Evolutionary conservation across 116 monocot species (phyloP), one percentile per base, ranked within the genome.

Genomic region (Dioscorea cayenensis): DNA sequence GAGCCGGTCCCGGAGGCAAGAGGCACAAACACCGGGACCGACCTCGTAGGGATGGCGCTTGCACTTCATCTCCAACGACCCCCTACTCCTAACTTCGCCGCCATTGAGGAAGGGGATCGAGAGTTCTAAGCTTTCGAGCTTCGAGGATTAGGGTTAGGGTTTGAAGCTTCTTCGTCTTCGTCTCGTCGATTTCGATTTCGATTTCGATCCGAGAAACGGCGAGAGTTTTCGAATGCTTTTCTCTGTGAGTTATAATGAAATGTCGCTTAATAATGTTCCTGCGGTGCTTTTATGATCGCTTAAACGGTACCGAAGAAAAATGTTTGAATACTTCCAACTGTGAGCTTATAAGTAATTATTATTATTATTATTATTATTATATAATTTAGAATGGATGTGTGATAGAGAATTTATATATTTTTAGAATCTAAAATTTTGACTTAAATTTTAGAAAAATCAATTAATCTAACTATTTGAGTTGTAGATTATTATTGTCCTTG

Each of bases 1-100:
- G 21, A 92, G 83, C 65, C 92, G 92, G 37, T 85, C 83, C 14
- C 88, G 92, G 78, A 92, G 92, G 75, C 92, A 92, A 49, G 88
- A 63, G 67, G 92, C 84, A 77, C 92, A 92, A 36, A 91, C 85
- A 63, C 82, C 82, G 68, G 49, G 50, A n/a, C 88, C 83, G 36
- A 20, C 73, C 69, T 87, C 88, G 79, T 67, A 77, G 4, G 83
- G 83, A 58, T 92, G 92, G 63, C 12, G 27, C 71, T 76, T 79
- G 83, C 92, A 92, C 85, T 71, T 88, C 81, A 76, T 87, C 63
- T 28, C 55, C 62, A 27, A 7, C 12, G 3, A 6, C 21, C 25
- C 19, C 43, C 59, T 59, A 16, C 19, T 59, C 21, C 14, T 6
- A 19, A 6, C 5, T 16, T 16, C 6, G 59, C 59, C 13, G 59